Evolutionary conservation across 2,329 filamentous ascomycete species (phyloP).

Genomic region (Gyromitra esculenta): DNA sequence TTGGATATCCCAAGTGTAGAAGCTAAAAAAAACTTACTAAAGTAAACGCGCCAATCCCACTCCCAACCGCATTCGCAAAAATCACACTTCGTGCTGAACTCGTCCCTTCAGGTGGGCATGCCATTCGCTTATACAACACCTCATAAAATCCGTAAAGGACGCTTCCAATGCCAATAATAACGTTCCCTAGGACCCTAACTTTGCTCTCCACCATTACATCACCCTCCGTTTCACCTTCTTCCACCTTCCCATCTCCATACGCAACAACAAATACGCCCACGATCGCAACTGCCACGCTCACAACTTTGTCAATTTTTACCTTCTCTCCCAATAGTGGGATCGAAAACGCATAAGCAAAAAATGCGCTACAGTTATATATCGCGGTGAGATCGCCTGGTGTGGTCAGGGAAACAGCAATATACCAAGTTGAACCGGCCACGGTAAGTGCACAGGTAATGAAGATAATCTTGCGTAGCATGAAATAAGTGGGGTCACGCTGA

Average conservation of each 20-base stretch:
- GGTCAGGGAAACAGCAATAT: slow-evolving; percentile 91
- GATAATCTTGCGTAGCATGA: slow-evolving; percentile 81
- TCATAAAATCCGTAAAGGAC: slow-evolving; percentile 97
- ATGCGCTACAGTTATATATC: slow-evolving; percentile 99
- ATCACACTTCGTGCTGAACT: slow-evolving; percentile 89
- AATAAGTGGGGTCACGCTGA: slow-evolving; percentile 68
- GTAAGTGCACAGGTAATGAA: slow-evolving; percentile 87
- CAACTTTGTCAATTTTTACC: slow-evolving; percentile 81
- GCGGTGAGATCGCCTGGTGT: slow-evolving; percentile 93
- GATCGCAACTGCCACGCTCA: slow-evolving; percentile 88
- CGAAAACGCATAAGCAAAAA: slow-evolving; percentile 97
- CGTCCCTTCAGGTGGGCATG: slow-evolving; percentile 90
- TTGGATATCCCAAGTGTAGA: neutral
- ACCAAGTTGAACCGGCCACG: slow-evolving; percentile 92
- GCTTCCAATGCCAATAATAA: slow-evolving; percentile 89
- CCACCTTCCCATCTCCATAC: slow-evolving; percentile 76
- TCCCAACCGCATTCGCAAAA: slow-evolving; percentile 92
- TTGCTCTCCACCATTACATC: slow-evolving; percentile 65
- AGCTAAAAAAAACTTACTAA: slow-evolving; percentile 61
- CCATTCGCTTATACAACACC: slow-evolving; percentile 91
- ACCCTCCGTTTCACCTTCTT: slow-evolving; percentile 61
- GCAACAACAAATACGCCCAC: slow-evolving; percentile 91
- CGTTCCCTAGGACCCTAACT: slow-evolving; percentile 81
- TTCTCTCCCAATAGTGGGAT: slow-evolving; percentile 89
- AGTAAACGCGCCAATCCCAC: slow-evolving; percentile 86